A percentile compares a stretch with the other conserved stretches of the same genome.
These are phyloP conservation scores for Penicillium sp. DNA, from an alignment of 2,329 filamentous ascomycete species.

Conservation along the genomic window DNA sequence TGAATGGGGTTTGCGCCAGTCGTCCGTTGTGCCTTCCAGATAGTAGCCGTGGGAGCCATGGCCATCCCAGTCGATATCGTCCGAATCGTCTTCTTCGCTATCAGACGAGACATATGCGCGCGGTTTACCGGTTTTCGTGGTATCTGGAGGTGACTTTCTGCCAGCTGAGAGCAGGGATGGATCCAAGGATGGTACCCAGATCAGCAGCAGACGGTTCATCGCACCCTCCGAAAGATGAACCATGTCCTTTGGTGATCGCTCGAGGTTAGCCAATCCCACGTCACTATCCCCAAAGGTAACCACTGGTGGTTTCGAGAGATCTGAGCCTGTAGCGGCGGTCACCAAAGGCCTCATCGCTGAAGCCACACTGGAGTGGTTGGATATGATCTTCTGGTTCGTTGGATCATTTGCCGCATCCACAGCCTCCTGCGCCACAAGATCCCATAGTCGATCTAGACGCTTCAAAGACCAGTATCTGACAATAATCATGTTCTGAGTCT, in stretches of 20 bases:
- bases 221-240: conserved; percentile 39
- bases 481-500: conserved; percentile 48
- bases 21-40: conserved; percentile 37
- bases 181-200: conserved; percentile 31
- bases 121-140: conserved; percentile 1
- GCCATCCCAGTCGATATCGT: conserved; percentile 25
- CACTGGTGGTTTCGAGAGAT: conserved; percentile 29
- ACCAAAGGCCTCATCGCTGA: conserved; percentile 16
- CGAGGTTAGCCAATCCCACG: conserved; percentile 34
- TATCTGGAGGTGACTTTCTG: not conserved
- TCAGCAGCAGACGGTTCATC: conserved; percentile 35
- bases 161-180: conserved; percentile 15
- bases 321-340: conserved; percentile 18
- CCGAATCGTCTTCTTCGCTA: conserved; percentile 25
- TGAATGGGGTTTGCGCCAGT: conserved; percentile 42
- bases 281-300: conserved; percentile 40
- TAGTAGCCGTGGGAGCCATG: conserved; percentile 34
- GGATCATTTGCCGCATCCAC: conserved; percentile 27
- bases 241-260: conserved; percentile 43
- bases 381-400: conserved; percentile 22
- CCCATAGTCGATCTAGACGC: conserved; percentile 41
- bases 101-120: conserved; percentile 27
- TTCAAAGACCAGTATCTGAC: conserved; percentile 46
- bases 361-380: conserved; percentile 18
- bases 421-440: conserved; percentile 40